These are phyloP conservation scores for Aaosphaeria arxii DNA, from an alignment of 2,329 filamentous ascomycete species.

Conservation along the genomic window DNA sequence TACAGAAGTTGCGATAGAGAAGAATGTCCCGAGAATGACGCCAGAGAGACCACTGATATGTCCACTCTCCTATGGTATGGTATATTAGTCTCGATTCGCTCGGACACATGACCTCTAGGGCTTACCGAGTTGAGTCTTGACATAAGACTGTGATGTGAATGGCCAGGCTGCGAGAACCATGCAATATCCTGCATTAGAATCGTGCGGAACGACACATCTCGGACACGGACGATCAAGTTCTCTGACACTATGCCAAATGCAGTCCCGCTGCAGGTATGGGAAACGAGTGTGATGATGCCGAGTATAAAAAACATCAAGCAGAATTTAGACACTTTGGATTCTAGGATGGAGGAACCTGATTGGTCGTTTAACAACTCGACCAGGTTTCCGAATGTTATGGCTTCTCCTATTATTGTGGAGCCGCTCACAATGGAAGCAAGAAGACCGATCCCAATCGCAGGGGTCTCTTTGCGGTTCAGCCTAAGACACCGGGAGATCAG, in stretches of 20 bases:
- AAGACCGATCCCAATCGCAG: slow-evolving; percentile 42
- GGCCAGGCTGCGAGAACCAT: slow-evolving; percentile 46
- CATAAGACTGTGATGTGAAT: slow-evolving; percentile 45
- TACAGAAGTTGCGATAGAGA: slow-evolving; percentile 47
- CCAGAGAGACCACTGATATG: slow-evolving; percentile 49
- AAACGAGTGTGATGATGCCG: slow-evolving; percentile 47
- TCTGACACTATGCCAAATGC: slow-evolving; percentile 50
- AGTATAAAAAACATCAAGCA: slow-evolving; percentile 54
- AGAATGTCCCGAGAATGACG: slow-evolving; percentile 50
- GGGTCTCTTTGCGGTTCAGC: slow-evolving; percentile 35
- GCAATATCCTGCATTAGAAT: slow-evolving; percentile 56
- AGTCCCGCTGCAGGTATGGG: slow-evolving; percentile 44
- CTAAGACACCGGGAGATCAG: slow-evolving; percentile 22
- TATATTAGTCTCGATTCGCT: too few species aligned
- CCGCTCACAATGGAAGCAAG: slow-evolving; percentile 46
- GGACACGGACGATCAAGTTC: slow-evolving; percentile 43
- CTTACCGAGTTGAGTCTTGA: slow-evolving; percentile 41
- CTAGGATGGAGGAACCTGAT: slow-evolving; percentile 9
- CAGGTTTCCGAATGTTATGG: slow-evolving; percentile 55
- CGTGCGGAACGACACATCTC: slow-evolving; percentile 47
- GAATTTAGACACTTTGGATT: slow-evolving; percentile 40
- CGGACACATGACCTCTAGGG: too few species aligned
- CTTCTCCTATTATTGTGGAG: slow-evolving; percentile 57
- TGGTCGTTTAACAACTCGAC: slow-evolving; percentile 51
- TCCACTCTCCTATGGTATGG: slow-evolving; percentile 36